phyloP scores from a whole-genome alignment of 176 grass and related monocot genomes.

The Triticum urartu region DNA sequence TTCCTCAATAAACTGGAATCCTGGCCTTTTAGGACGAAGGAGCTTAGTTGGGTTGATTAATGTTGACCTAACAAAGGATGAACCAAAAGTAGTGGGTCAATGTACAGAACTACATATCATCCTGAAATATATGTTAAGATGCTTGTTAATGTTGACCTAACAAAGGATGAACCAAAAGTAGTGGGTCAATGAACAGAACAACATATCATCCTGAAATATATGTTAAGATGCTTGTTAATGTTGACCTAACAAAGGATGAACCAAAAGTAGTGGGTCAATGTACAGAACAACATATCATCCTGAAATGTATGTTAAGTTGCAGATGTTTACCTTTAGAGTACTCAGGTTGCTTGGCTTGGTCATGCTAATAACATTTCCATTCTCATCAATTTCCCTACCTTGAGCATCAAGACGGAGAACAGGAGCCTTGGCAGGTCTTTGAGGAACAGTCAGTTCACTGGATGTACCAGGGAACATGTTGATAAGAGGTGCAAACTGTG shows the following conservation, averaged over 20 bases:
- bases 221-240: conserved; percentile 67
- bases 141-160: conserved; percentile 93
- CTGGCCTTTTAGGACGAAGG: conserved; percentile 76
- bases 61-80: conserved; percentile 69
- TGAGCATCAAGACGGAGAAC: conserved; percentile 90
- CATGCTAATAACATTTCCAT: conserved; percentile 80
- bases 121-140: conserved; percentile 3
- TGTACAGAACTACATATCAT: neutral
- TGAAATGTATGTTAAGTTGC: neutral
- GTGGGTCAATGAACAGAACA: neutral
- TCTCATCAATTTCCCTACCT: conserved; percentile 92
- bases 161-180: conserved; percentile 27
- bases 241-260: conserved; percentile 66
- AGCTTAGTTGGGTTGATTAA: conserved; percentile 94
- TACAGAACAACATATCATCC: neutral
- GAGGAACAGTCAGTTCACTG: conserved; percentile 60
- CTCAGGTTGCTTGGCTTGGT: conserved; percentile 75
- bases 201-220: neutral
- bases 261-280: conserved; percentile 12
- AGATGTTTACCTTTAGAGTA: conserved; percentile 77
- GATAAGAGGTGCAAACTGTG: conserved; percentile 77
- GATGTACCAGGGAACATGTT: conserved; percentile 88
- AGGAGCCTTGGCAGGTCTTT: conserved; percentile 78
- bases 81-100: conserved; percentile 22
- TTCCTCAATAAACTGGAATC: conserved; percentile 94